Conservation (phyloP, 179 eudicot genomes). For the Silene noctiflora region DNA sequence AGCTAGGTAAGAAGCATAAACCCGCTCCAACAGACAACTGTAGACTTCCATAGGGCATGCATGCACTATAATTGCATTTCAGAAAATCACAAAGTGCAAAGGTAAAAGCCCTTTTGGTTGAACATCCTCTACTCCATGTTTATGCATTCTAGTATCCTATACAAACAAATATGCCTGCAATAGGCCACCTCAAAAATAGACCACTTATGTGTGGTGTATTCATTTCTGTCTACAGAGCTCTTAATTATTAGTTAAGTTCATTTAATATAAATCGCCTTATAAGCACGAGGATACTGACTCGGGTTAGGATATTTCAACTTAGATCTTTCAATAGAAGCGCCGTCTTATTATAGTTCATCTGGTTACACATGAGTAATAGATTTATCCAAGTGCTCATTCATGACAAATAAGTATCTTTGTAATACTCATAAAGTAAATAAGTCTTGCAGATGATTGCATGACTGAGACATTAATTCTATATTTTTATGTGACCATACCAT, state of each 20-base stretch:
- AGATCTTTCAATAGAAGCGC: too few species aligned
- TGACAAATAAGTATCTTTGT: background rate
- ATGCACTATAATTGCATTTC: too few species aligned
- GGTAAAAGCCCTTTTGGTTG: background rate
- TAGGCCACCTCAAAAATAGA: background rate
- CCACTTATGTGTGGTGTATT: background rate
- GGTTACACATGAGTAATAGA: too few species aligned
- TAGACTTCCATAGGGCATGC: too few species aligned
- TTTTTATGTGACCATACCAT: conserved; percentile 9
- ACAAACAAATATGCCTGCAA: background rate
- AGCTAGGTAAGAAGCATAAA: too few species aligned
- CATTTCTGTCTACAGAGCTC: background rate
- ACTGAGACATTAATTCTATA: background rate
- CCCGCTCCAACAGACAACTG: too few species aligned
- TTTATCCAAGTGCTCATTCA: conserved; percentile 1
- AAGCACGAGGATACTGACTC: too few species aligned
- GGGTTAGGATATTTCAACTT: too few species aligned
- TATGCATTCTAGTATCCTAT: conserved; percentile 2
- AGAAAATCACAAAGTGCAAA: background rate
- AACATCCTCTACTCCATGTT: conserved; percentile 3
- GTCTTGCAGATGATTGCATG: background rate
- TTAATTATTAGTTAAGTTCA: background rate
- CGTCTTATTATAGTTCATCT: too few species aligned
- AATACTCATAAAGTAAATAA: background rate
- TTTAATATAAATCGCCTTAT: too few species aligned